phyloP scores from a whole-genome alignment of 169 alveolate species.

The Eimeria brunetti region DNA sequence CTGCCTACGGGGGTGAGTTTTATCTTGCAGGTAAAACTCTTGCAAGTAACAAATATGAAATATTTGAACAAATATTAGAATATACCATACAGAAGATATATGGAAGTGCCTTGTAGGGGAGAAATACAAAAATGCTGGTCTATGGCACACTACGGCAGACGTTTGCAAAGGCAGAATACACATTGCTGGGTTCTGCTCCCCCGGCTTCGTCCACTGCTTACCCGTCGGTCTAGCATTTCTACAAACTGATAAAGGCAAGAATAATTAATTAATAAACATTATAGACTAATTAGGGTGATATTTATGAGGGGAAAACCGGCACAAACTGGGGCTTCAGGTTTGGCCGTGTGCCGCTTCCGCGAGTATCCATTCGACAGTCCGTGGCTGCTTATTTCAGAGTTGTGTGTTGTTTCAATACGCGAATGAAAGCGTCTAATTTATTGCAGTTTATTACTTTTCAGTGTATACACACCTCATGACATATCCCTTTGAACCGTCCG shows the following conservation, averaged over 20 bases:
- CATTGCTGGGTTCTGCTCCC: not conserved
- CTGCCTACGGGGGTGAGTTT: not conserved
- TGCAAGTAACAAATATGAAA: not conserved
- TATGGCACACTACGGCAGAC: not conserved
- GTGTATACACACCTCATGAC: not conserved
- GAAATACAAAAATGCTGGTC: not conserved
- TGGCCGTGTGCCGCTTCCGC: constrained; percentile 19
- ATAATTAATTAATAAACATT: not conserved
- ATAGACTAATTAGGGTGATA: not conserved
- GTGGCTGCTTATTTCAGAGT: not conserved
- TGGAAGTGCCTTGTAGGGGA: too few species aligned
- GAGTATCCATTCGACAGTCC: not conserved
- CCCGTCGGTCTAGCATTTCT: not conserved
- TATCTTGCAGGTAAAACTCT: not conserved
- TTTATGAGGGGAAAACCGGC: not conserved
- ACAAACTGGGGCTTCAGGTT: not conserved
- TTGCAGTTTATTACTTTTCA: not conserved
- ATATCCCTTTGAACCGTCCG: not conserved
- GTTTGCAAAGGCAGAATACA: not conserved
- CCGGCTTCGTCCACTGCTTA: not conserved
- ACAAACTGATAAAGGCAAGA: not conserved
- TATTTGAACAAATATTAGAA: not conserved
- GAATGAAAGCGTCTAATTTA: not conserved
- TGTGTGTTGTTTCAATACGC: not conserved
- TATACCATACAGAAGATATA: too few species aligned